Evolutionary conservation across 768 basidiomycete genomes (phyloP).

Genomic region (Arthromyces matolae): DNA sequence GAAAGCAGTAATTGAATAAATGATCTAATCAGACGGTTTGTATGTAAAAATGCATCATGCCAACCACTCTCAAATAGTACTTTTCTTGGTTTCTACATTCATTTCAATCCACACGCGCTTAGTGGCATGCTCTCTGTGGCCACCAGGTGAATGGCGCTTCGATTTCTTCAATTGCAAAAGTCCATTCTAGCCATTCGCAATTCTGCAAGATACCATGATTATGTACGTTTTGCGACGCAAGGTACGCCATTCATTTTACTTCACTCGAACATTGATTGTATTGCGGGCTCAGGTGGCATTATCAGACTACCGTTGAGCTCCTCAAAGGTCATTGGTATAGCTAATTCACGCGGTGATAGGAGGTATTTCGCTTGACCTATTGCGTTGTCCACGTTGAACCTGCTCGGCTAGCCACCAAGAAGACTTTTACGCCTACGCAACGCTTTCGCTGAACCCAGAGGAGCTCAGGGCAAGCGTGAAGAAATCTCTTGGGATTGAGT

Average conservation of each 20-base stretch:
- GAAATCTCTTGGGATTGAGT: constrained; percentile 58
- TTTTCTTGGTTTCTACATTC: background rate
- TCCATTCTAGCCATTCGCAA: constrained; percentile 14
- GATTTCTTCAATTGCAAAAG: constrained; percentile 18
- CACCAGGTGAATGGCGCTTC: constrained; percentile 24
- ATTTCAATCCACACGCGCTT: background rate
- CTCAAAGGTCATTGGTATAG: constrained; percentile 74
- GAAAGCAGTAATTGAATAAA: too few relatives aligned
- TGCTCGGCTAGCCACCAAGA: constrained; percentile 70
- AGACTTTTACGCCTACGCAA: constrained; percentile 76
- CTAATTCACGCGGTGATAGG: constrained; percentile 72
- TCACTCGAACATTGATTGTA: constrained; percentile 10
- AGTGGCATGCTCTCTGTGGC: constrained; percentile 20
- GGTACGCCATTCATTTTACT: constrained; percentile 19
- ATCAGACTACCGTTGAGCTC: constrained; percentile 70
- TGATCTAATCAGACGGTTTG: too few relatives aligned
- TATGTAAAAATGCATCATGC: too few relatives aligned
- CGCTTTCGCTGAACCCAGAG: constrained; percentile 70
- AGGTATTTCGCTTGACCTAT: too few relatives aligned
- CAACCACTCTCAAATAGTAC: too few relatives aligned
- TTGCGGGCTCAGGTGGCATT: constrained; percentile 45
- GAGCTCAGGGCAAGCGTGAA: constrained; percentile 68
- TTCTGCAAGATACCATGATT: constrained; percentile 58
- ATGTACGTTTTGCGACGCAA: constrained; percentile 52
- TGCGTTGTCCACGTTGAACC: background rate